Base-by-base conservation (phyloP, 1,284 basidiomycete genomes). In the Cryptococcus deneoformans region DNA sequence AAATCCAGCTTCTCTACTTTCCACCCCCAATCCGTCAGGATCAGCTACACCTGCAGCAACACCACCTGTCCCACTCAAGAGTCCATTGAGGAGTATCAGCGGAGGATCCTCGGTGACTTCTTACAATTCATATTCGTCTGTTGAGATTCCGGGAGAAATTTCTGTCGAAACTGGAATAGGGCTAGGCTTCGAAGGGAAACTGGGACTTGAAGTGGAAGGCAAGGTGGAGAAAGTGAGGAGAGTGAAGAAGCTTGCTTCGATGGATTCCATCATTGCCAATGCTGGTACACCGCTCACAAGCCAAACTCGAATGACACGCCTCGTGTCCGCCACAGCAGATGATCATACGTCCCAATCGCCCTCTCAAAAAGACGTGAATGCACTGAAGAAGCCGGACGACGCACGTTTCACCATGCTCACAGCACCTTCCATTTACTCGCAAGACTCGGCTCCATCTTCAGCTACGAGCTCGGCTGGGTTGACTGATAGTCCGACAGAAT, bases 41-140 rank as follows among this genome's bases (percentile, higher is more conserved):
- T 51, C 56, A 7, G 38, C 55, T 3, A 37, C 63, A 20, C 38
- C 58, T 4, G 37, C 56, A 24, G 65, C 70, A 4, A 68, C 64
- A 45, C 76, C 76, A 5, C 70, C 75, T 14, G 58, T 78, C 1
- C 77, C 77, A 4, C 68, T 67, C 3, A 72, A 72, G 54, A 73
- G 65, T 47, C 77, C 77, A 0, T 48, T 77, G 12, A 64, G 75
- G 7, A 54, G 62, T 3, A 46, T 69, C 0, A 68, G 65, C 29
- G 48, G 61, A 12, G 54, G 59, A 34, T 57, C 43, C 24, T 57
- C 61, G 9, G 60, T 35, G 4, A 37, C 38, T 29, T 59, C 62
- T n/a, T 54, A 38, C 11, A 24, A 47, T 24, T 46, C 48, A n/a
- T 44, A 48, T 16, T 43, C 34, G 16, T n/a, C 40, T 6, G 48